Base-by-base conservation (phyloP, 2,329 filamentous ascomycete species). In the Escovopsis weberi region DNA sequence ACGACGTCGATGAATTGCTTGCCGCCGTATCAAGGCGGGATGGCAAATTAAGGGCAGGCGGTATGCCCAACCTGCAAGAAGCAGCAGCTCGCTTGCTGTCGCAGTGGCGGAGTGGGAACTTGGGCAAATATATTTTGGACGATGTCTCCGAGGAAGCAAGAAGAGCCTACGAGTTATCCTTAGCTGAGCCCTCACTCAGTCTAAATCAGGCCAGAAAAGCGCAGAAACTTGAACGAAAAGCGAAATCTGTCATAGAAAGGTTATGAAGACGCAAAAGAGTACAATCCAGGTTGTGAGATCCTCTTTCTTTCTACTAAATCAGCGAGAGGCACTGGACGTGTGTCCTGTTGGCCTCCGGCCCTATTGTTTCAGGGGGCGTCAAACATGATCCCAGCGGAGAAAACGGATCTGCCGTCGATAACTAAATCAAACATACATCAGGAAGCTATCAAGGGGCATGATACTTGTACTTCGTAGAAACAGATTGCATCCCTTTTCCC, bases 91-190 rank as follows among this genome's bases (percentile, higher is more conserved):
- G 85, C 72, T 68, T 94, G 45, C 72, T 96, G 11, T 80, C 87
- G 53, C 75, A 80, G 55, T 98, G 86, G 84, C 74, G 88, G 40
- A 70, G 68, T 23, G 91, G 91, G 2, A 65, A 75, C 28, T 56
- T 96, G 43, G 89, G 88, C 0, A 70, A 65, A 35, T 91, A 93
- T 55, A 64, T 86, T 18, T 68, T 98, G 30, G 91, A 98, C 56
- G 75, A 85, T 43, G 67, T 96, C 11, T 70, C 68, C 18, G 70
- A 74, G 34, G 73, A 75, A 41, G 68, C 70, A 10, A 58, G 86
- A 15, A 53, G 51, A n/a, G 53, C 51, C 40, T 72, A 75, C 46
- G 67, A 64, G 53, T 63, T 64, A 45, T 62, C 62, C 46, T 54
- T 65, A 23, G 63, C 65, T 15, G 69, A 73, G 15, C 64, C 69